Conservation (phyloP, 2,329 filamentous ascomycete genomes). For the Aurifilum marmelostoma region DNA sequence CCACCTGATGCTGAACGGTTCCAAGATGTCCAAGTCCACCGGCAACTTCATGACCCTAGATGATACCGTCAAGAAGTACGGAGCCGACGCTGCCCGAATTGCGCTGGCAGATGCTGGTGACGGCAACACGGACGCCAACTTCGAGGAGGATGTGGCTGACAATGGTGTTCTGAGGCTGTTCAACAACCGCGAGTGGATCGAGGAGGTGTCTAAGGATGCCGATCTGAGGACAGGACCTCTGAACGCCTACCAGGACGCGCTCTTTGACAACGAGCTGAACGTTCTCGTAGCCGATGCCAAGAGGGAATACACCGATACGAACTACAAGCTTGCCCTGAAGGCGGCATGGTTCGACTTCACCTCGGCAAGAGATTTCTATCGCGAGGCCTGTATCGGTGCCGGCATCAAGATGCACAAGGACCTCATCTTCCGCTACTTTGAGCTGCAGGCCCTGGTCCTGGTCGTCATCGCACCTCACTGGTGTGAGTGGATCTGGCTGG, state of each 20-base stretch:
- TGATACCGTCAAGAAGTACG: slow-evolving; percentile 87
- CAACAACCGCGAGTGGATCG: slow-evolving; percentile 82
- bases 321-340: slow-evolving; percentile 87
- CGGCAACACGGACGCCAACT: slow-evolving; percentile 93
- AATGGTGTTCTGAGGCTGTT: slow-evolving; percentile 85
- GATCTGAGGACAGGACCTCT: slow-evolving; percentile 76
- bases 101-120: slow-evolving; percentile 75
- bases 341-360: slow-evolving; percentile 88
- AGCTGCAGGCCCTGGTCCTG: slow-evolving; percentile 82
- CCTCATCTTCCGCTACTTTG: slow-evolving; percentile 77
- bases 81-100: slow-evolving; percentile 71
- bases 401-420: slow-evolving; percentile 87
- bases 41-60: slow-evolving; percentile 95
- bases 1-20: slow-evolving; percentile 90
- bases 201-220: slow-evolving; percentile 75
- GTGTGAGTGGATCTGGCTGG: slow-evolving; percentile 91
- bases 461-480: slow-evolving; percentile 89
- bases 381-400: slow-evolving; percentile 75
- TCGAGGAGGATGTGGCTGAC: slow-evolving; percentile 93
- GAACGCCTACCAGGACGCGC: slow-evolving; percentile 79
- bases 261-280: slow-evolving; percentile 95
- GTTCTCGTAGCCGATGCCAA: slow-evolving; percentile 76
- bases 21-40: slow-evolving; percentile 98
- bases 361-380: slow-evolving; percentile 87
- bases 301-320: slow-evolving; percentile 76